A percentile compares a stretch with the other conserved stretches of the same genome.
Evolutionary conservation across 345 rosid species (phyloP).

Genomic region (Acer campestre): DNA sequence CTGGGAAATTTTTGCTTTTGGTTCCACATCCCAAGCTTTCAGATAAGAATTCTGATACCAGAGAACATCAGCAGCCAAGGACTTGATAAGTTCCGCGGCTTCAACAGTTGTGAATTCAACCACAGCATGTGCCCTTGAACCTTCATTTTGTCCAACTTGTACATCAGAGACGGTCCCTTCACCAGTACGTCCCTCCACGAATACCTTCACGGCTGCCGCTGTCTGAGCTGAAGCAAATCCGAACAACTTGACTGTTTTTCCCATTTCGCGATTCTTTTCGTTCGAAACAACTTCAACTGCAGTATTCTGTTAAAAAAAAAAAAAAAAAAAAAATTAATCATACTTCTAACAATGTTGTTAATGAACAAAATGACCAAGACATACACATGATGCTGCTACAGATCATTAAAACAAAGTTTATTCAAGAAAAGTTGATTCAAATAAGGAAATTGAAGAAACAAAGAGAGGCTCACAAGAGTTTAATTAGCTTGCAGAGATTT

Average conservation of each 20-base stretch:
- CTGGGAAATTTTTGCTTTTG: constrained; percentile 21
- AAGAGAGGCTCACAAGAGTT: background rate
- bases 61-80: constrained; percentile 6
- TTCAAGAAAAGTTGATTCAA: no score
- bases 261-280: constrained; percentile 18
- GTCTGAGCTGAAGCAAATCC: constrained; percentile 34
- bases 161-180: constrained; percentile 36
- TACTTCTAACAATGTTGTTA: no score
- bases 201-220: constrained; percentile 22
- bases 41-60: constrained; percentile 24
- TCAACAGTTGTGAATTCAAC: constrained; percentile 38
- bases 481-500: background rate
- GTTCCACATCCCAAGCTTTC: constrained; percentile 24
- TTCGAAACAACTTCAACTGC: background rate
- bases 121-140: constrained; percentile 29
- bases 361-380: no score
- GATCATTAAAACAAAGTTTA: no score
- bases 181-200: constrained; percentile 34
- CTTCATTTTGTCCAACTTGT: constrained; percentile 25
- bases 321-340: background rate
- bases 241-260: constrained; percentile 35
- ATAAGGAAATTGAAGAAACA: background rate
- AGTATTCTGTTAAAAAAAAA: background rate
- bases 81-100: constrained; percentile 29
- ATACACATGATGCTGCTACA: no score